Percentiles rank a stretch among this genome's conserved stretches.
These are phyloP conservation scores for Populus ilicifolia DNA, from an alignment of 345 rosid species.

Conservation along the genomic window DNA sequence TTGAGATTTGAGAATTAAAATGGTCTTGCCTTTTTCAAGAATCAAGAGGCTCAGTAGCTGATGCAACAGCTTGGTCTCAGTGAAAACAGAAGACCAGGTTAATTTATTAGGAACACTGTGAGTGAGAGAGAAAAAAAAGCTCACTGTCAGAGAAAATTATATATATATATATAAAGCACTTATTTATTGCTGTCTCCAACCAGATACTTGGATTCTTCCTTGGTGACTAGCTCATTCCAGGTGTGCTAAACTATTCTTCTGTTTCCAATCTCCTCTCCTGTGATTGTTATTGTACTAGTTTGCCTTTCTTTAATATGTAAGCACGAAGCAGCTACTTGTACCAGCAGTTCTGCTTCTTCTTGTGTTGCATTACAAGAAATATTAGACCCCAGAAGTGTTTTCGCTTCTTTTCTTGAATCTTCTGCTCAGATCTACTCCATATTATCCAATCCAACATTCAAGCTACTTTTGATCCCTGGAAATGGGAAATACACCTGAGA, in stretches of 20 bases:
- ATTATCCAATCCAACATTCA: background rate
- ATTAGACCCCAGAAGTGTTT: background rate
- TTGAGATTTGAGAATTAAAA: slow-evolving; percentile 14
- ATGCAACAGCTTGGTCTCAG: slow-evolving; percentile 17
- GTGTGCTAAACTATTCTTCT: background rate
- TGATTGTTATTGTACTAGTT: no score
- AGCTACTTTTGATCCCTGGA: slow-evolving; percentile 16
- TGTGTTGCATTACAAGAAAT: background rate
- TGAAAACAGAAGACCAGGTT: background rate
- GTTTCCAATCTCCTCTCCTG: background rate
- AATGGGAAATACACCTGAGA: slow-evolving; percentile 28
- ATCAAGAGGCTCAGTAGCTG: slow-evolving; percentile 16
- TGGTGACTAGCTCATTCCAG: background rate
- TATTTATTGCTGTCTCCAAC: background rate
- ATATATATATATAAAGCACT: no score
- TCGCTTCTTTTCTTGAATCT: background rate
- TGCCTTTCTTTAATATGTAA: background rate
- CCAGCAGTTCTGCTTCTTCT: background rate
- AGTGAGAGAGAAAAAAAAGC: background rate
- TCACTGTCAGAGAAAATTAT: background rate
- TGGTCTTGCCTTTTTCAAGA: slow-evolving; percentile 21
- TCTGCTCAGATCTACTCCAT: slow-evolving; percentile 5
- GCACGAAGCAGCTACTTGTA: background rate
- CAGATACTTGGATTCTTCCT: background rate
- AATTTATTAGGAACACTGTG: background rate